Evolutionary conservation across 202 grass and related monocot genomes (phyloP).

Genomic region (Panicum virgatum): DNA sequence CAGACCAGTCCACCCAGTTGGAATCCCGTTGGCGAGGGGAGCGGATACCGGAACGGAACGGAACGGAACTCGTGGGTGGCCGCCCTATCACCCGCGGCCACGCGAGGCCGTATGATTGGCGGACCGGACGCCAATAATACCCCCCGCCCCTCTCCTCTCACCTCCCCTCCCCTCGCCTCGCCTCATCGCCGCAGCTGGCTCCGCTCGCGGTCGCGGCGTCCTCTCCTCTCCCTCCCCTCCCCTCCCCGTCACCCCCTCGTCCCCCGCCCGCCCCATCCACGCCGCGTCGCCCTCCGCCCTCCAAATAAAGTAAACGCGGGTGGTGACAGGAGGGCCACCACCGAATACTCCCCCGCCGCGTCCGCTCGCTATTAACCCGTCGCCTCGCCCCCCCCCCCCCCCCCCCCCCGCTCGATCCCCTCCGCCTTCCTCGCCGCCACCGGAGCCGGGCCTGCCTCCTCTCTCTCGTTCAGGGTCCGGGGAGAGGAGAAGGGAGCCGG

Average conservation of each 20-base stretch:
- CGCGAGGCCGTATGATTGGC: constrained; percentile 42
- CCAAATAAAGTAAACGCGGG: constrained; percentile 53
- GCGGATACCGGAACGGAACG: constrained; percentile 16
- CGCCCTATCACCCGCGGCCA: background rate
- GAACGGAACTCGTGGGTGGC: constrained; percentile 1
- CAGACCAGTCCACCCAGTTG: background rate
- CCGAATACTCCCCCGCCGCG: constrained; percentile 28
- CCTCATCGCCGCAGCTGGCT: constrained; percentile 35
- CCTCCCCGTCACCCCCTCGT: background rate
- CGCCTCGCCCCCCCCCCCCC: background rate
- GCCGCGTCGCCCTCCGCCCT: constrained; percentile 29
- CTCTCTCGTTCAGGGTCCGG: constrained; percentile 2
- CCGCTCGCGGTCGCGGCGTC: constrained; percentile 22
- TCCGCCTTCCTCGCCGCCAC: constrained; percentile 1
- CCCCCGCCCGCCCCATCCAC: constrained; percentile 24
- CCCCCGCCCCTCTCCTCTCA: background rate
- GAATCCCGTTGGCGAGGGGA: background rate
- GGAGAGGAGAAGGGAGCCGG: background rate
- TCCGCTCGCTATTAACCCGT: background rate
- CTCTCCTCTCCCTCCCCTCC: background rate
- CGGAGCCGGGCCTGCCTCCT: background rate
- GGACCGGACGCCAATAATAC: constrained; percentile 35
- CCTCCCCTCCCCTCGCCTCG: constrained; percentile 18
- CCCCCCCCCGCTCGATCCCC: background rate
- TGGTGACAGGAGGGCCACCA: constrained; percentile 11